A percentile compares a stretch with the other conserved stretches of the same genome.
phyloP scores from a whole-genome alignment of 139 green algal genomes.

The Spirogloea muscicola region DNA sequence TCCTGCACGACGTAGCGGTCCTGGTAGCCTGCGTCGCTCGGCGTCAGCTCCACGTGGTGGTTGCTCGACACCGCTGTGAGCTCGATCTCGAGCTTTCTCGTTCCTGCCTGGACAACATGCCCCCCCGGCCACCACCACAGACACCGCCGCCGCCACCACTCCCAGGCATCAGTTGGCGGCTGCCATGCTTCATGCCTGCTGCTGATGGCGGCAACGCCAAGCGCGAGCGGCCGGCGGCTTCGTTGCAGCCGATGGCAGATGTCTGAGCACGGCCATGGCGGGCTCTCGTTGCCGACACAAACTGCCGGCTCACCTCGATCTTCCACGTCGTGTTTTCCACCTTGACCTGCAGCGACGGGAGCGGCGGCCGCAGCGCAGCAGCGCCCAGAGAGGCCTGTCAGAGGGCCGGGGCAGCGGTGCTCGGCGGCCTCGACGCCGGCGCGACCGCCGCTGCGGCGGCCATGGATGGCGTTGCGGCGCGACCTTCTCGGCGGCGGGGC shows the following conservation, averaged over 20 bases:
- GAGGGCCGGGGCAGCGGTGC: no score
- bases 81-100: slow-evolving; percentile 89
- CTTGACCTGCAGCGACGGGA: slow-evolving; percentile 65
- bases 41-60: slow-evolving; percentile 94
- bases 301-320: slow-evolving; percentile 56
- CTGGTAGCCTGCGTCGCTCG: slow-evolving; percentile 84
- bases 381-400: no score
- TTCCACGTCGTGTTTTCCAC: slow-evolving; percentile 92
- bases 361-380: no score
- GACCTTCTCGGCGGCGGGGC: slow-evolving; percentile 85
- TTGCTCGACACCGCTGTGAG: slow-evolving; percentile 84
- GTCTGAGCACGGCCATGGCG: not conserved
- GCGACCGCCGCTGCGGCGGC: no score
- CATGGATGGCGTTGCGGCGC: not conserved
- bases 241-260: not conserved
- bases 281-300: not conserved
- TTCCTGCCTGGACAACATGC: slow-evolving; percentile 32
- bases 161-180: not conserved
- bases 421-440: no score
- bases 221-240: not conserved
- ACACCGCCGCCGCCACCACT: not conserved
- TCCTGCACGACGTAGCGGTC: slow-evolving; percentile 91
- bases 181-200: not conserved
- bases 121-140: not conserved
- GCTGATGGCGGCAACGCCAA: not conserved